phyloP scores from a whole-genome alignment of 805 yeast species.

The Scheffersomyces lignosus region DNA sequence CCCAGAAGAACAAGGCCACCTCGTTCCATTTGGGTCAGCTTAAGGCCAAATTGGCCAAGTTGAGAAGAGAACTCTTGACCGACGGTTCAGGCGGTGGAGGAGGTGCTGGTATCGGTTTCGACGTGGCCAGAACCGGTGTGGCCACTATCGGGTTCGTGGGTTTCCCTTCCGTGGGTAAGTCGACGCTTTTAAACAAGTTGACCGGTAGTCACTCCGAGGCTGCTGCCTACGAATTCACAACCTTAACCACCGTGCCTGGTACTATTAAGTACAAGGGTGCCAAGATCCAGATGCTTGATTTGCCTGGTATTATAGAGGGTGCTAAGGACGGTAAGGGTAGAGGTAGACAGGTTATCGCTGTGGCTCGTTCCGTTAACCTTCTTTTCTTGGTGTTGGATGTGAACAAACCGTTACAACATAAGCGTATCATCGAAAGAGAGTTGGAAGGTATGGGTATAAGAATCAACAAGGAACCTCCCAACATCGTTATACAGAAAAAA shows the following conservation, averaged over 20 bases:
- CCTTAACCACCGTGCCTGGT: constrained; percentile 97
- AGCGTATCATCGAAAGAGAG: constrained; percentile 90
- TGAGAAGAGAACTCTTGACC: constrained; percentile 82
- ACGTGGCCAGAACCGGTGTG: constrained; percentile 98
- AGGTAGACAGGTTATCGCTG: constrained; percentile 97
- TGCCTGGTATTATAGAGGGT: constrained; percentile 89
- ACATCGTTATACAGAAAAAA: constrained; percentile 85
- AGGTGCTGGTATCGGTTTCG: constrained; percentile 92
- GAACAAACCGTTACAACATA: constrained; percentile 92
- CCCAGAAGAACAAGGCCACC: constrained; percentile 98
- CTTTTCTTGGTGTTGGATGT: constrained; percentile 94
- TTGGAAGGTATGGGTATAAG: constrained; percentile 97
- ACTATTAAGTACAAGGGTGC: constrained; percentile 96
- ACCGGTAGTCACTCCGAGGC: constrained; percentile 97
- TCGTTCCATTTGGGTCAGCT: constrained; percentile 96
- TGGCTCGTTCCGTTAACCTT: constrained; percentile 95
- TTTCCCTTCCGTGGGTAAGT: constrained; percentile 93
- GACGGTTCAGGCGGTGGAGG: constrained; percentile 74
- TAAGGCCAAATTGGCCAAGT: constrained; percentile 93
- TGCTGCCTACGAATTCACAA: constrained; percentile 98
- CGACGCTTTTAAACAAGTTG: constrained; percentile 79
- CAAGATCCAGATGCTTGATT: constrained; percentile 91
- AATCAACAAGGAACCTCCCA: constrained; percentile 89
- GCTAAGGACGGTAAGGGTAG: constrained; percentile 91
- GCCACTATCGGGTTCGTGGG: constrained; percentile 98